A percentile compares a stretch with the other conserved stretches of the same genome.
phyloP scores from a whole-genome alignment of 1,284 basidiomycete species.

The Stygiomarasmius scandens region DNA sequence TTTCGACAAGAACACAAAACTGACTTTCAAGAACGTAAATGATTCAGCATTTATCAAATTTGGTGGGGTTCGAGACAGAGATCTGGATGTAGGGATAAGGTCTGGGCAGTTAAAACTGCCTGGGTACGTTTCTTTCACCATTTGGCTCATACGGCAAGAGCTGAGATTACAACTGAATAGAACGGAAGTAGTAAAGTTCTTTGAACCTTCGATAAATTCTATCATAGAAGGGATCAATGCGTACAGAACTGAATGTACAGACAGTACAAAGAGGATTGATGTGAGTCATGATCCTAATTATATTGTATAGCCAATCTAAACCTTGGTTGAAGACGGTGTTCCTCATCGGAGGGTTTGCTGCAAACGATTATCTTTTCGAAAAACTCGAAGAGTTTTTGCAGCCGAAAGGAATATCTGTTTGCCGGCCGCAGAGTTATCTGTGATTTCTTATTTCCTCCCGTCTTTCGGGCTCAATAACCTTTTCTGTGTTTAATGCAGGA shows the following conservation, averaged over 20 bases:
- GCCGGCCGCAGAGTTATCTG: constrained; percentile 42
- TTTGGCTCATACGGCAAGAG: no score
- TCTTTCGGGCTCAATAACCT: neutral
- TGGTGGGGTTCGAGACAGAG: constrained; percentile 46
- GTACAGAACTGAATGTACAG: constrained; percentile 23
- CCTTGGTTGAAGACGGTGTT: constrained; percentile 30
- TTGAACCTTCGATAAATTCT: no score
- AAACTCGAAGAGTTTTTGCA: constrained; percentile 37
- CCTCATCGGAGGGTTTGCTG: constrained; percentile 51
- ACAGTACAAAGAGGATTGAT: constrained; percentile 24
- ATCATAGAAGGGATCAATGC: constrained; percentile 35
- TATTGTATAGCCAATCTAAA: neutral
- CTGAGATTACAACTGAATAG: no score
- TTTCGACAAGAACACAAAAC: no score
- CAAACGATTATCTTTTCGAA: constrained; percentile 50
- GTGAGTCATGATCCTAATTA: neutral
- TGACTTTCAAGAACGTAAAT: constrained; percentile 38
- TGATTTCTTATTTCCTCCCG: constrained; percentile 30
- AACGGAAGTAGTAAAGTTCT: no score
- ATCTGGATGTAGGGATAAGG: constrained; percentile 41
- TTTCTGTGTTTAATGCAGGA: constrained; percentile 34
- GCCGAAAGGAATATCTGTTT: constrained; percentile 29
- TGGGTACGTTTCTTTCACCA: no score
- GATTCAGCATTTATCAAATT: constrained; percentile 49
- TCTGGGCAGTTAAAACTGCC: constrained; percentile 46